Conservation (phyloP, 2,329 filamentous ascomycete species). For the Diaporthe eres region DNA sequence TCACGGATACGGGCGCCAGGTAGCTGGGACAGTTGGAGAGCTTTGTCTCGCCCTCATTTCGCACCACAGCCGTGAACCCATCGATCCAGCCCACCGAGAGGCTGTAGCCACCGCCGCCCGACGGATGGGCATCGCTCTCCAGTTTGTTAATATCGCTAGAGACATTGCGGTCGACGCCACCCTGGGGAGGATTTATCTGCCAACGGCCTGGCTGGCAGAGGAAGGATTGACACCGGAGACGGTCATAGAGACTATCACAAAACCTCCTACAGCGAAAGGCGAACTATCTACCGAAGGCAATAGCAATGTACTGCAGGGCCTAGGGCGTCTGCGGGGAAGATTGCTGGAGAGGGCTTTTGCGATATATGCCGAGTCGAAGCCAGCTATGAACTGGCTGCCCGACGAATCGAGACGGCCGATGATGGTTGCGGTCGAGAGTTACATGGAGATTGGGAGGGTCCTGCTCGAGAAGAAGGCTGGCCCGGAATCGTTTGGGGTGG, state of each 20-base stretch:
- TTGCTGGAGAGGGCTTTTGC: slow-evolving; percentile 73
- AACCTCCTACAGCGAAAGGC: neutral
- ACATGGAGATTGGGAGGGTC: slow-evolving; percentile 46
- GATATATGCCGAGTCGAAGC: slow-evolving; percentile 68
- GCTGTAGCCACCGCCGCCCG: slow-evolving; percentile 69
- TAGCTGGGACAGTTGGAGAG: slow-evolving; percentile 80
- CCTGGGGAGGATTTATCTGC: slow-evolving; percentile 78
- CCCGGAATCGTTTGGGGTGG: neutral
- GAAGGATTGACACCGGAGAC: slow-evolving; percentile 66
- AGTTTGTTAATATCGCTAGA: slow-evolving; percentile 83
- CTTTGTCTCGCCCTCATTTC: slow-evolving; percentile 78
- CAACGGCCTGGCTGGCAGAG: slow-evolving; percentile 73
- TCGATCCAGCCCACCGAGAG: slow-evolving; percentile 51
- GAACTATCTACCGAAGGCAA: neutral
- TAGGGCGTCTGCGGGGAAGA: slow-evolving; percentile 63
- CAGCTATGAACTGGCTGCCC: slow-evolving; percentile 74
- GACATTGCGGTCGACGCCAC: slow-evolving; percentile 78
- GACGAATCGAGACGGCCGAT: slow-evolving; percentile 65
- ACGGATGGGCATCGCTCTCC: slow-evolving; percentile 80
- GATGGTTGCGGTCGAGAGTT: slow-evolving; percentile 46
- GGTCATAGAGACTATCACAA: slow-evolving; percentile 66
- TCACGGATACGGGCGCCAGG: slow-evolving; percentile 74
- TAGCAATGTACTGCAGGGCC: neutral
- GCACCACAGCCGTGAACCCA: slow-evolving; percentile 61
- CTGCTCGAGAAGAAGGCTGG: slow-evolving; percentile 39